Base-by-base conservation (phyloP, 352 stramenopile species). In the Phytophthora meadii region DNA sequence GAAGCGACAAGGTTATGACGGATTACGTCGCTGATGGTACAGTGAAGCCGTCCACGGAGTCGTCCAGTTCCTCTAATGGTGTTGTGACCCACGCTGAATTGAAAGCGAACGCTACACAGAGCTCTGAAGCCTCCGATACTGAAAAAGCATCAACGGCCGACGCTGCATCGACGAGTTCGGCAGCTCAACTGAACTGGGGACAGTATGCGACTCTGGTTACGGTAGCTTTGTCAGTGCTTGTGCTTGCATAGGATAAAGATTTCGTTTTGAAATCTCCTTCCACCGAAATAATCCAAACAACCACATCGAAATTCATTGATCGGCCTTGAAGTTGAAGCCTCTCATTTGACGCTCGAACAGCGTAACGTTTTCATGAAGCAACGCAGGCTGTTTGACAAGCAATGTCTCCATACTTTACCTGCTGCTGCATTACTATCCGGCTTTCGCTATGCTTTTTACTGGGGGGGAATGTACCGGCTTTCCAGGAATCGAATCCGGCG, bases 391-490 rank as follows among this genome's bases (percentile, higher is more conserved):
- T 66, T 54, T 51, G 49, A 39, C 24, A 34, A 55, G 42, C 15
- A 59, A 5, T 25, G 22, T 12, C 48, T 37, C 27, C 1, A 32
- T 65, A 57, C 48, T 41, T 22, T 19, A 4, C 25, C 14, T 44
- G 41, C 6, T 54, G 17, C 2, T 37, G 9, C 7, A 7, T 40
- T 4, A 15, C 27, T 14, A 17, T 3, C 25, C 17, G 6, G 52
- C 52, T 61, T 48, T 7, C 41, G 17, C 28, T 36, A 69, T 65
- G 45, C 54, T 36, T 47, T 70, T 63, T 24, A 6, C 12, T 37
- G 40, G 61, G 12, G 40, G 61, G 12, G 44, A 17, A n/a, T 47
- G 40, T 61, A 37, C 56, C 47, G 62, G 62, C 62, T 70, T 46
- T 61, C 12, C 50, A 54, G 34, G 14, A 51, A 25, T 5, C 17